These are phyloP conservation scores for Morella rubra DNA, from an alignment of 306 rosid species.

Conservation along the genomic window DNA sequence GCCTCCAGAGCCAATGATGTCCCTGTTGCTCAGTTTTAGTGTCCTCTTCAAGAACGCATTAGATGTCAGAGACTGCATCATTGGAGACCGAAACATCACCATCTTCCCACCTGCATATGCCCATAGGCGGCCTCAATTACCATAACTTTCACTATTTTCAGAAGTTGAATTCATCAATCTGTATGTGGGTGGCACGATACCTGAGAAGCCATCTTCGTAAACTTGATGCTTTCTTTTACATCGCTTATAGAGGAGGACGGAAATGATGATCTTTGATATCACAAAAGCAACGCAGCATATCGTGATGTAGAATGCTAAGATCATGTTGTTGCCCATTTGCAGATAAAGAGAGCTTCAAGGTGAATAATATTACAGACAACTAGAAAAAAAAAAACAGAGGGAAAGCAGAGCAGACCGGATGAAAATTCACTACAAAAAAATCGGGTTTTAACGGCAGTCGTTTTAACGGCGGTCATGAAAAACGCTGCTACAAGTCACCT, in stretches of 20 bases:
- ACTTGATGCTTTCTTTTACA: slow-evolving; percentile 73
- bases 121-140: slow-evolving; percentile 21
- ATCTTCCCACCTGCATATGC: slow-evolving; percentile 74
- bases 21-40: slow-evolving; percentile 70
- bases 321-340: too few species aligned
- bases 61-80: slow-evolving; percentile 49
- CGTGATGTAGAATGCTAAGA: too few species aligned
- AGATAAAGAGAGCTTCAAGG: too few species aligned
- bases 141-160: slow-evolving; percentile 6
- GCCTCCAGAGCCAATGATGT: slow-evolving; percentile 83
- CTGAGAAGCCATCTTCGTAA: slow-evolving; percentile 54
- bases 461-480: too few species aligned
- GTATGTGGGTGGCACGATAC: slow-evolving; percentile 32
- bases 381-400: too few species aligned
- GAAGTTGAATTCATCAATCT: not conserved
- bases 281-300: too few species aligned
- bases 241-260: slow-evolving; percentile 75
- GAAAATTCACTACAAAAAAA: too few species aligned
- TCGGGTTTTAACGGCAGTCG: too few species aligned
- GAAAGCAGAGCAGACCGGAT: too few species aligned
- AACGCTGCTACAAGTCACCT: too few species aligned
- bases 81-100: slow-evolving; percentile 71
- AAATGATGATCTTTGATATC: too few species aligned
- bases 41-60: slow-evolving; percentile 67
- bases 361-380: too few species aligned